Evolutionary conservation across 2,329 filamentous ascomycete genomes (phyloP).

Genomic region (Stachybotrys elegans): DNA sequence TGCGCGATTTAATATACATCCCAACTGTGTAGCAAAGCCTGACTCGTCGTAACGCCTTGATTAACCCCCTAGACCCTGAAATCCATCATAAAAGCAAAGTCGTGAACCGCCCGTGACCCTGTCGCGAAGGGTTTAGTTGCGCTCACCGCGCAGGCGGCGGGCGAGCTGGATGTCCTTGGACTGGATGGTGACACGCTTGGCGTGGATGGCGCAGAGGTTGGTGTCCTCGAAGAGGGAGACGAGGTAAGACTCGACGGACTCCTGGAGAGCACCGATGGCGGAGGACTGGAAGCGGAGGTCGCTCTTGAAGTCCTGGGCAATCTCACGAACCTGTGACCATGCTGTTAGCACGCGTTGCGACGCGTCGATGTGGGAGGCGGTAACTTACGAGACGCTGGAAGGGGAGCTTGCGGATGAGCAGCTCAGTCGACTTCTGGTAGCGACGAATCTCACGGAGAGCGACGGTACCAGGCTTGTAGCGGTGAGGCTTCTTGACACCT

Average conservation of each 20-base stretch:
- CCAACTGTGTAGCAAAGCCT: slow-evolving; percentile 32
- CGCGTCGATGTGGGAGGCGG: neutral
- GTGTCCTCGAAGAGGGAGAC: slow-evolving; percentile 98
- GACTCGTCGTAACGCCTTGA: slow-evolving; percentile 39
- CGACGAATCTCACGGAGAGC: slow-evolving; percentile 97
- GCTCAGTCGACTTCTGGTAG: slow-evolving; percentile 96
- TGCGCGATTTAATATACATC: slow-evolving; percentile 36
- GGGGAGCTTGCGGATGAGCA: slow-evolving; percentile 93
- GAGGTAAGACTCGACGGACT: slow-evolving; percentile 98
- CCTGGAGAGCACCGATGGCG: slow-evolving; percentile 93
- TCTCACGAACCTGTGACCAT: slow-evolving; percentile 72
- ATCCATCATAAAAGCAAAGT: slow-evolving; percentile 35
- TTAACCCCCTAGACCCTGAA: slow-evolving; percentile 36
- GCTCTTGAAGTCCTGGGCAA: slow-evolving; percentile 92
- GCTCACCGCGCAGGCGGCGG: slow-evolving; percentile 89
- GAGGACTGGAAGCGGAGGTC: slow-evolving; percentile 97
- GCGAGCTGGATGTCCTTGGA: slow-evolving; percentile 96
- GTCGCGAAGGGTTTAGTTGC: slow-evolving; percentile 56
- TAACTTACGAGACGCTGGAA: slow-evolving; percentile 82
- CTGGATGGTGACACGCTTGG: slow-evolving; percentile 98
- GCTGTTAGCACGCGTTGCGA: slow-evolving; percentile 6
- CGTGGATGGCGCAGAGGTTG: slow-evolving; percentile 97
- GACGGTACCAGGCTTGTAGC: slow-evolving; percentile 87
- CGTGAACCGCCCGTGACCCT: slow-evolving; percentile 30
- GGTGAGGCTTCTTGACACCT: slow-evolving; percentile 93